Evolutionary conservation across 2,329 filamentous ascomycete species (phyloP), one percentile per base, ranked within the genome.

Genomic region (Calonectria henricotiae): DNA sequence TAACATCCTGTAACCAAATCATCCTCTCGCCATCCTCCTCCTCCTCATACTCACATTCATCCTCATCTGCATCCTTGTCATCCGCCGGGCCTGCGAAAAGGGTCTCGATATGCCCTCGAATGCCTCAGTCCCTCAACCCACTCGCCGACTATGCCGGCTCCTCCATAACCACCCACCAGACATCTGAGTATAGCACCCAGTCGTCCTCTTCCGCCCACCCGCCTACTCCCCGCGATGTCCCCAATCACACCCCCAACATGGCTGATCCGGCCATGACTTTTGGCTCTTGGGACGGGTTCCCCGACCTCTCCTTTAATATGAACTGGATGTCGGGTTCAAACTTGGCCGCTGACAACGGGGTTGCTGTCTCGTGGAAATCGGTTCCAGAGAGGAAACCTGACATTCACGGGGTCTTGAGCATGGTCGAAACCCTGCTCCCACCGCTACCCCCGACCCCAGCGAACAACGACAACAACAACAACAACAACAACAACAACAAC

Each of bases 71-170:
- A 15, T 60, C 23, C 23, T 41, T 23, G 37, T 44, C 39, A 17
- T 27, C 37, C 23, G 39, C 25, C 9, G 25, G 55, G 15, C 55
- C 39, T 43, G 55, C 15, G 39, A 32, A 30, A 12, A 41, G 25
- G 55, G 55, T 41, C 55, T 44, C 55, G 55, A 44, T 20, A 61
- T 61, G 55, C 55, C 30, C 37, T 43, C 23, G 20, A 64, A 64
- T 64, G 62, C 54, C 62, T 54, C 62, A 54, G 37, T 11, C 32
- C 13, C 15, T 13, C 23, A 41, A 27, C 9, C 13, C 25, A 1
- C 47, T 32, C 23, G 47, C 25, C 62, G 32, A 41, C 23, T 41
- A 64, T 27, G 46, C 47, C 47, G 62, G 23, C 20, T n/a, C 47
- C 13, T 37, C 61, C 61, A 15, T 25, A 17, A 17, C 20, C 44